These are phyloP conservation scores for Ceratocystis eucalypticola DNA, from an alignment of 2,329 filamentous ascomycete species.

Conservation along the genomic window DNA sequence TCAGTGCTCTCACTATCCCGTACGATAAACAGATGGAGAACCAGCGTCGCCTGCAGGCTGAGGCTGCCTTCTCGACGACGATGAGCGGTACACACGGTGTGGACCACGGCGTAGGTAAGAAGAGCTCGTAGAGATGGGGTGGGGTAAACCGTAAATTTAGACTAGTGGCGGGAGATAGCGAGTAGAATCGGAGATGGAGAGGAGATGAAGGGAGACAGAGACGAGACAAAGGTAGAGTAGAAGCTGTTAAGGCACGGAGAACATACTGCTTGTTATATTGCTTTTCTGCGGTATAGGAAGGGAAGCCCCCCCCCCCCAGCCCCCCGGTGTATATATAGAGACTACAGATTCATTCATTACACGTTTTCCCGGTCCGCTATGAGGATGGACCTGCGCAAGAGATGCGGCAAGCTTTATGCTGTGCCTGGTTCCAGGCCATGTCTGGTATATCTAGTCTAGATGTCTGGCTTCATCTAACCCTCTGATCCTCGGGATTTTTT, in stretches of 20 bases:
- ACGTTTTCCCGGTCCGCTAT: too few relatives aligned
- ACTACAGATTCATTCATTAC: background rate
- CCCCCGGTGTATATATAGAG: constrained; percentile 5
- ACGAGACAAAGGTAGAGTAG: background rate
- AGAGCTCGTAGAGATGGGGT: constrained; percentile 15
- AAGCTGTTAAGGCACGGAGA: background rate
- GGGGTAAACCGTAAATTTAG: too few relatives aligned
- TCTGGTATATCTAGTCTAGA: too few relatives aligned
- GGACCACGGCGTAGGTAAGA: constrained; percentile 18
- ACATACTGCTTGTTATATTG: background rate
- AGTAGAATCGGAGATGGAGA: background rate
- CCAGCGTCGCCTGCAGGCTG: constrained; percentile 24
- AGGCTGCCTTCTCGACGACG: constrained; percentile 17
- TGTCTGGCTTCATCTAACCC: too few relatives aligned
- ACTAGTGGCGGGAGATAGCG: background rate
- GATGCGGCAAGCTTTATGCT: too few relatives aligned
- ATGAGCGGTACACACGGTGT: constrained; percentile 19
- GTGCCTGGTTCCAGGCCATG: too few relatives aligned
- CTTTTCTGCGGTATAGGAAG: background rate
- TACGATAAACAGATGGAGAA: constrained; percentile 46
- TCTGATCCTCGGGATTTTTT: background rate
- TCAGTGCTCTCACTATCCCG: constrained; percentile 85
- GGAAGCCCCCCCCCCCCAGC: background rate
- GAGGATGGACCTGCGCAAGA: too few relatives aligned
- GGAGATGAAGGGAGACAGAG: background rate